Conservation (phyloP, 352 stramenopile genomes). For the Globisporangium acanthophoron region DNA sequence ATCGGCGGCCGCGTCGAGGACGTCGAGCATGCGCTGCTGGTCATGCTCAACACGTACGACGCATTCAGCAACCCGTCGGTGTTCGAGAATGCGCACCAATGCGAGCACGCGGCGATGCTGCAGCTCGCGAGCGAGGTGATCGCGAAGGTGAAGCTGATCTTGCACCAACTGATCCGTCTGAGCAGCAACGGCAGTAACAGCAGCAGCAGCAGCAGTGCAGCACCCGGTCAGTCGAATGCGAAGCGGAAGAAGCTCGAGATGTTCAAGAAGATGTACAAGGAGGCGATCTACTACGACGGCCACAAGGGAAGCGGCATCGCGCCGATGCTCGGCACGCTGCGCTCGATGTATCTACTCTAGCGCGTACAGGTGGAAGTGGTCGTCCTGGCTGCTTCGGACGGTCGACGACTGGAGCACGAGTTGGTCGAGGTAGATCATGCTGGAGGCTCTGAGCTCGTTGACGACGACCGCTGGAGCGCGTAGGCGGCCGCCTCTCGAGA, state of each 20-base stretch:
- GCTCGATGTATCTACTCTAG: slow-evolving; percentile 56
- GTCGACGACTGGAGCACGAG: slow-evolving; percentile 28
- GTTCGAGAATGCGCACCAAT: slow-evolving; percentile 9
- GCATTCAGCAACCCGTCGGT: slow-evolving; percentile 32
- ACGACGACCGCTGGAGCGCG: slow-evolving; percentile 22
- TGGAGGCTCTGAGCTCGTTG: slow-evolving; percentile 38
- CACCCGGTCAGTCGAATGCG: slow-evolving; percentile 3
- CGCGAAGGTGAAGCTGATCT: slow-evolving; percentile 43
- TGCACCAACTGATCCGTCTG: slow-evolving; percentile 66
- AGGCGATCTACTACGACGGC: slow-evolving; percentile 72
- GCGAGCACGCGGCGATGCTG: slow-evolving; percentile 25
- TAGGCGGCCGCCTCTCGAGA: slow-evolving; percentile 24
- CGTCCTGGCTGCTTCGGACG: slow-evolving; percentile 5
- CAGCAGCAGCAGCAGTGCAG: slow-evolving; percentile 17
- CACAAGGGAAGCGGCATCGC: slow-evolving; percentile 33
- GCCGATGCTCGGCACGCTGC: slow-evolving; percentile 45
- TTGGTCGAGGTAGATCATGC: slow-evolving; percentile 55
- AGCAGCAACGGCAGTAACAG: slow-evolving; percentile 20
- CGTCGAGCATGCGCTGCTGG: slow-evolving; percentile 70
- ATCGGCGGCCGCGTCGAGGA: slow-evolving; percentile 58
- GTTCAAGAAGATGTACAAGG: slow-evolving; percentile 86
- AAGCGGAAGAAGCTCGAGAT: slow-evolving; percentile 49
- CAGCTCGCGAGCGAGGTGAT: slow-evolving; percentile 37
- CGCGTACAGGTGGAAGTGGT: slow-evolving; percentile 24
- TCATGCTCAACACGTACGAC: slow-evolving; percentile 74